phyloP scores from a whole-genome alignment of 2,329 filamentous ascomycete genomes.

The Botrytis aclada region DNA sequence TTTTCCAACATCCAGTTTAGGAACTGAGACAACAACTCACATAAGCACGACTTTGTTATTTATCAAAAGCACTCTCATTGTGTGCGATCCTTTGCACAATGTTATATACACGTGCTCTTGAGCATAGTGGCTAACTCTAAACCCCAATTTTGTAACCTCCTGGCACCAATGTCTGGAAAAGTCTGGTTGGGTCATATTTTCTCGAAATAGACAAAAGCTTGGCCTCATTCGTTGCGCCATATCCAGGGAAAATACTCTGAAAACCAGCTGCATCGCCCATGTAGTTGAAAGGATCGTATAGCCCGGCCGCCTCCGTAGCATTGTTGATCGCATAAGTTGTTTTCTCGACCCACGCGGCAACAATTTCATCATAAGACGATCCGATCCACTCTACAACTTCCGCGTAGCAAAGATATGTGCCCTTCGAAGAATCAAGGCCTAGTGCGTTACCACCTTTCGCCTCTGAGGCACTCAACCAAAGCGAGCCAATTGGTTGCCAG shows the following conservation, averaged over 20 bases:
- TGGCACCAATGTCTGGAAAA: neutral
- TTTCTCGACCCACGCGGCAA: neutral
- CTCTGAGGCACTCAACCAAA: neutral
- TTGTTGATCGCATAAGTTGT: neutral
- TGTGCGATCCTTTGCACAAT: neutral
- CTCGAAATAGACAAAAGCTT: neutral
- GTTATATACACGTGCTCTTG: neutral
- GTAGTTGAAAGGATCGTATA: neutral
- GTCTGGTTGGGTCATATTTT: neutral
- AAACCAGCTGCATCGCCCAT: neutral
- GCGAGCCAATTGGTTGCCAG: neutral
- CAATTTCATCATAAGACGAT: neutral
- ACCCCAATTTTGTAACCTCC: neutral
- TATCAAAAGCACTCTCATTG: neutral
- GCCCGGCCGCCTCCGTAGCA: neutral
- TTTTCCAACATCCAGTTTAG: neutral
- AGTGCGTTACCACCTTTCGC: neutral
- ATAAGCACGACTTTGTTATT: neutral
- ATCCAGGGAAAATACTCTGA: neutral
- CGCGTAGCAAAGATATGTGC: neutral
- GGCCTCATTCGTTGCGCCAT: neutral
- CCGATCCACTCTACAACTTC: neutral
- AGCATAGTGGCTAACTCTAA: neutral
- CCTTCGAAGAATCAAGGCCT: neutral
- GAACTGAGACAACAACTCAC: neutral